Evolutionary conservation across 1,284 basidiomycete genomes (phyloP).

Genomic region (Microstroma glucosiphilum): DNA sequence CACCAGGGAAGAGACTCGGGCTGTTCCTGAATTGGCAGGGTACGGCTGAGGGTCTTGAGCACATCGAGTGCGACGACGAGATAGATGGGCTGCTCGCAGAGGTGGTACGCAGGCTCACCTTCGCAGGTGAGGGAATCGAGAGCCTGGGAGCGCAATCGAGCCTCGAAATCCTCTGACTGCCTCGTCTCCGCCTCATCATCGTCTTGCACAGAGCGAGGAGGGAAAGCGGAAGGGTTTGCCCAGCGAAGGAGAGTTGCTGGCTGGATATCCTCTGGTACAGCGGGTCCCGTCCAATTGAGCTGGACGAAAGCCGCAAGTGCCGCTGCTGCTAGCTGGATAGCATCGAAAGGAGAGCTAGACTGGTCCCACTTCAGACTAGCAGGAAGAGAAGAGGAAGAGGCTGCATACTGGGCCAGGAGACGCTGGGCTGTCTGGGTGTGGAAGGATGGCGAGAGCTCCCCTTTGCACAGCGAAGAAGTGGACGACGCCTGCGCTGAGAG

Average conservation of each 20-base stretch:
- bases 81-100: constrained; percentile 65
- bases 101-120: constrained; percentile 95
- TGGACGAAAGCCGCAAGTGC: constrained; percentile 86
- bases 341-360: constrained; percentile 10
- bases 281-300: constrained; percentile 92
- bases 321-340: constrained; percentile 66
- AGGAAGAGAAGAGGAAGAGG: background rate
- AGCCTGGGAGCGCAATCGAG: constrained; percentile 61
- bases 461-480: background rate
- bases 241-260: constrained; percentile 50
- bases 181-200: constrained; percentile 10
- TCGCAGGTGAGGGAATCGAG: constrained; percentile 71
- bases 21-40: background rate
- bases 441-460: background rate
- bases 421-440: background rate
- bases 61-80: constrained; percentile 71
- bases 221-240: constrained; percentile 49
- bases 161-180: constrained; percentile 51
- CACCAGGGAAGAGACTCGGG: constrained; percentile 57
- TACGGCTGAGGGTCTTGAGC: constrained; percentile 55
- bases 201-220: constrained; percentile 55
- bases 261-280: constrained; percentile 57
- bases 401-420: background rate
- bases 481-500: background rate
- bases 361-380: background rate